Percentiles rank a stretch among this genome's conserved stretches.
Evolutionary conservation across 2,329 filamentous ascomycete genomes (phyloP).

Genomic region (Sporothrix brasiliensis): DNA sequence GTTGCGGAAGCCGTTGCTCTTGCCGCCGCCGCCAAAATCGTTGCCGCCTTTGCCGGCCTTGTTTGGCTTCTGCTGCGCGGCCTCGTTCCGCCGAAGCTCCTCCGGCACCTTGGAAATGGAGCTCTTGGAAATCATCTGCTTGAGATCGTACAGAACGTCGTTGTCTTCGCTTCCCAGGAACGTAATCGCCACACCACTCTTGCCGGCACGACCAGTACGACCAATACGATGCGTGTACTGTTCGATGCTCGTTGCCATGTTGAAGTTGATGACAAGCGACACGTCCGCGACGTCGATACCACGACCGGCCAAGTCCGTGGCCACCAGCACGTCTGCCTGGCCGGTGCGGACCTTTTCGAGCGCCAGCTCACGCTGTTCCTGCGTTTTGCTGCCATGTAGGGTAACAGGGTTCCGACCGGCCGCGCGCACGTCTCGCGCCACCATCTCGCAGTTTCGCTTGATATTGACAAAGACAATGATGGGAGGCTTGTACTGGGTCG

Average conservation of each 20-base stretch:
- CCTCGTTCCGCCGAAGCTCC: slow-evolving; percentile 84
- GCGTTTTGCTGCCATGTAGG: slow-evolving; percentile 92
- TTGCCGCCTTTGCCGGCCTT: slow-evolving; percentile 37
- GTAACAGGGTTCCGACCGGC: slow-evolving; percentile 92
- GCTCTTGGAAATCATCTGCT: slow-evolving; percentile 93
- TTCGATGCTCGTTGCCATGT: slow-evolving; percentile 93
- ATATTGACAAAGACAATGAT: slow-evolving; percentile 99
- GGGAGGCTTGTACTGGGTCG: slow-evolving; percentile 77
- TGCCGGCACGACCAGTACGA: slow-evolving; percentile 94
- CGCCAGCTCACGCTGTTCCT: slow-evolving; percentile 95
- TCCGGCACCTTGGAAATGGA: slow-evolving; percentile 86
- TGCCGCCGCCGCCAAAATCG: slow-evolving; percentile 17
- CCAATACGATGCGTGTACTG: slow-evolving; percentile 96
- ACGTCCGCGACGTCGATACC: slow-evolving; percentile 98
- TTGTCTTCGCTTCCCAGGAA: slow-evolving; percentile 89
- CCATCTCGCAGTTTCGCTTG: slow-evolving; percentile 96
- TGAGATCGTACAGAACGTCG: slow-evolving; percentile 90
- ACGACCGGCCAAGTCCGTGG: slow-evolving; percentile 91
- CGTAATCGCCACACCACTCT: slow-evolving; percentile 93
- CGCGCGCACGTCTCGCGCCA: slow-evolving; percentile 89
- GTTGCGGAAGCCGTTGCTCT: slow-evolving; percentile 7
- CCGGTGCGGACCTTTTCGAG: slow-evolving; percentile 82
- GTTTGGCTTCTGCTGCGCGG: slow-evolving; percentile 77
- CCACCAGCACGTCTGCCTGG: slow-evolving; percentile 83
- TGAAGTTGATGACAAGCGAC: slow-evolving; percentile 94